Evolutionary conservation across 768 basidiomycete genomes (phyloP).

Genomic region (Termitomyces sp.): DNA sequence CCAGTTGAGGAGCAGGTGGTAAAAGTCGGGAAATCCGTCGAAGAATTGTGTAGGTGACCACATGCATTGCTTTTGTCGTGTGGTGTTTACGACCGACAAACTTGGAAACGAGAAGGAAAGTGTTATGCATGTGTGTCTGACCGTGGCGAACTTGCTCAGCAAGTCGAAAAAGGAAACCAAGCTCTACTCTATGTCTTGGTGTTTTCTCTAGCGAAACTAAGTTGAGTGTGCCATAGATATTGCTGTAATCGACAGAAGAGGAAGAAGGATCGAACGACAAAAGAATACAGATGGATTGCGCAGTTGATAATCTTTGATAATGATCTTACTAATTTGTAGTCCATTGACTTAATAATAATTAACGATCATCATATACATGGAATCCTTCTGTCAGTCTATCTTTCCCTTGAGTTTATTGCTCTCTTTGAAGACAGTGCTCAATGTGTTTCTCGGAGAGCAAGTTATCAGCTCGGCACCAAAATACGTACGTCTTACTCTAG

Average conservation of each 20-base stretch:
- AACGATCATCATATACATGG: too few species aligned
- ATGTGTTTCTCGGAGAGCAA: neutral
- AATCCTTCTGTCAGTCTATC: neutral
- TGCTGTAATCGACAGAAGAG: too few species aligned
- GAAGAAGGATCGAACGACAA: too few species aligned
- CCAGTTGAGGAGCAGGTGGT: neutral
- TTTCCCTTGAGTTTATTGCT: neutral
- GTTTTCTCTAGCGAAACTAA: too few species aligned
- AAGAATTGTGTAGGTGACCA: neutral
- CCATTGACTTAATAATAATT: too few species aligned
- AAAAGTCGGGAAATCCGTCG: neutral
- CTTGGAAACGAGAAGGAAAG: neutral
- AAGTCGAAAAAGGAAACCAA: neutral
- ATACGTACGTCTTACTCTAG: neutral
- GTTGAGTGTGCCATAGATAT: too few species aligned
- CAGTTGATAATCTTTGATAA: too few species aligned
- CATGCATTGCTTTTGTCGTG: neutral
- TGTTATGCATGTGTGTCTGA: neutral
- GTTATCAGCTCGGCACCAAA: neutral
- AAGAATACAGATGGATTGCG: too few species aligned
- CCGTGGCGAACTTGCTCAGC: neutral
- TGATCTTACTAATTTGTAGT: too few species aligned
- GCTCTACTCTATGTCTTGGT: neutral
- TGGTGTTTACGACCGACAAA: neutral
- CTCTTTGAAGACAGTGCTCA: neutral